Evolutionary conservation across 2,329 filamentous ascomycete genomes (phyloP), one percentile per base, ranked within the genome.

Genomic region (Raffaelea arxii): DNA sequence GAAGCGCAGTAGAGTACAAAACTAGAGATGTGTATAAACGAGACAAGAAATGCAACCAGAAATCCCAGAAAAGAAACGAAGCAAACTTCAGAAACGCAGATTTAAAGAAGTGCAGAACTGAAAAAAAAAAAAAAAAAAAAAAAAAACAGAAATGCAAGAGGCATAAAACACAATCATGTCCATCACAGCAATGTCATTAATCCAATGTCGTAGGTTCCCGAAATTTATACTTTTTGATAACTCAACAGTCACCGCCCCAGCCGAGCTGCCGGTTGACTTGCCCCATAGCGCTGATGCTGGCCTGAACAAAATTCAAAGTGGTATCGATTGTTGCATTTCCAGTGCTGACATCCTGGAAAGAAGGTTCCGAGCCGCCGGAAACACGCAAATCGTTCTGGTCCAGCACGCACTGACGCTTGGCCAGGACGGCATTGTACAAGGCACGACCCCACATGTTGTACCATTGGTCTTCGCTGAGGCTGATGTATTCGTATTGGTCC

Each of bases 371-470:
- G 48, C 66, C 56, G 48, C 70, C 63, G 43, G 68, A 63, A 5
- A 60, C 59, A 21, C 67, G 56, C 30, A 80, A 66, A 54, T 84
- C 80, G 12, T 68, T 67, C 51, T 78, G 75, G 32, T 74, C 74
- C 16, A 84, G 65, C 21, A 68, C 65, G 3, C 71, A 71, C 55
- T 79, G 71, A 32, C 71, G 70, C 48, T 77, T 71, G 44, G 75
- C 72, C 46, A 83, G 58, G 1, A 81, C 77, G 10, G 82, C 75
- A 39, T 71, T 69, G 49, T 69, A 66, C 44, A 88, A 76, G 3
- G 78, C 71, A 5, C 72, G 66, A 9, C 68, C 71, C 80, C 84
- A 86, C 47, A 75, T 62, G 48, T 75, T 72, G 53, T 79, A 78
- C 75, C 79, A 84, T 51, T 78, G 71, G 4, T 73, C 68, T 59